These are phyloP conservation scores for Jacaranda copaia DNA, from an alignment of 257 asterid species.

Conservation along the genomic window DNA sequence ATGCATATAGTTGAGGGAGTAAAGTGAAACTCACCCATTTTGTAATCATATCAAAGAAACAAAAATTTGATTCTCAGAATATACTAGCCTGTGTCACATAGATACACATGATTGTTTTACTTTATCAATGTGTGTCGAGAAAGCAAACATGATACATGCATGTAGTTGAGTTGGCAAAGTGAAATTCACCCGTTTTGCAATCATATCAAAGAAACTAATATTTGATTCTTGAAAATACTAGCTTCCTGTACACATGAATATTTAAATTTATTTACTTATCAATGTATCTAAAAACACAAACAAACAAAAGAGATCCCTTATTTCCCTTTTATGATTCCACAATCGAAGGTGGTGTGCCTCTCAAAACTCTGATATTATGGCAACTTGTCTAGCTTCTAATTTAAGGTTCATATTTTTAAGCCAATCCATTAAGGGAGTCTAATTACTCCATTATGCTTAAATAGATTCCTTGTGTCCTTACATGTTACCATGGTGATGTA, in stretches of 20 bases:
- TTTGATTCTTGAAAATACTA: not conserved
- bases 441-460: not conserved
- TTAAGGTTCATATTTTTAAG: not conserved
- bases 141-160: no score
- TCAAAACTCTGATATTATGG: not conserved
- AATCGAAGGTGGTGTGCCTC: not conserved
- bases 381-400: not conserved
- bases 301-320: not conserved
- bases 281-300: not conserved
- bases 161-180: no score
- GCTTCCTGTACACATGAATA: no score
- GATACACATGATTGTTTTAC: no score
- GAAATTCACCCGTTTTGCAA: no score
- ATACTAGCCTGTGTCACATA: no score
- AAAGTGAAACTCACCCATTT: no score
- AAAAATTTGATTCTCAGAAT: no score
- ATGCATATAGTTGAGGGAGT: no score
- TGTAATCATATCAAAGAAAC: no score
- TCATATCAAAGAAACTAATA: slow-evolving; percentile 8
- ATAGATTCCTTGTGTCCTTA: slow-evolving; percentile 3
- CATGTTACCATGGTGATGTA: not conserved
- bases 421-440: not conserved
- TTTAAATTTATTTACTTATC: not conserved
- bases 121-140: no score
- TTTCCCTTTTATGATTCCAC: not conserved